Evolutionary conservation across 2,329 filamentous ascomycete genomes (phyloP).

Genomic region (Biscogniauxia marginata): DNA sequence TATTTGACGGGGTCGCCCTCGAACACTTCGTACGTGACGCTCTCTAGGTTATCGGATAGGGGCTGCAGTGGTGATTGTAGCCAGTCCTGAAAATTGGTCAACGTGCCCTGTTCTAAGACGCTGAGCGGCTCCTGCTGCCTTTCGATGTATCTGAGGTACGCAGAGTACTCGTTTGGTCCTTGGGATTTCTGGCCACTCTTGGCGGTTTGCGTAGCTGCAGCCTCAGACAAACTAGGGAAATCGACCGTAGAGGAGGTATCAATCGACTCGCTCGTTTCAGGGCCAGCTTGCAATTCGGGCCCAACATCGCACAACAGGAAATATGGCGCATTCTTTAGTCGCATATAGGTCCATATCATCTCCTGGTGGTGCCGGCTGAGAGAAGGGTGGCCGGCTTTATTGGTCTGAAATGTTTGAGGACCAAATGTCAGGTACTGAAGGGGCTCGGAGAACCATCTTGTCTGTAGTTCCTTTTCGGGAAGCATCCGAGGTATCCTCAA

Average conservation of each 20-base stretch:
- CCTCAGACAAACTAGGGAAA: conserved; percentile 72
- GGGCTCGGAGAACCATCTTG: conserved; percentile 69
- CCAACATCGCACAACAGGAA: conserved; percentile 63
- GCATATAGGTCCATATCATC: conserved; percentile 62
- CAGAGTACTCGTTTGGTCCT: conserved; percentile 53
- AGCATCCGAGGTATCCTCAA: conserved; percentile 58
- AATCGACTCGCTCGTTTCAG: conserved; percentile 31
- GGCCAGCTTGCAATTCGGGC: conserved; percentile 40
- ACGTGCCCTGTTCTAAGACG: conserved; percentile 48
- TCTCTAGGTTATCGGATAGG: conserved; percentile 93
- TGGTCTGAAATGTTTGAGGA: conserved; percentile 55
- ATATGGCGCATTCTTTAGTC: conserved; percentile 61
- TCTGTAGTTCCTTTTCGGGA: conserved; percentile 59
- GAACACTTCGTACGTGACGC: conserved; percentile 96
- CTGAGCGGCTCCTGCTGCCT: conserved; percentile 68
- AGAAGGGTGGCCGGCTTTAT: conserved; percentile 61
- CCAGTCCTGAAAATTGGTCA: conserved; percentile 79
- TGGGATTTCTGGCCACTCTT: conserved; percentile 44
- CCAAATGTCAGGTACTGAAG: conserved; percentile 60
- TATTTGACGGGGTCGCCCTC: conserved; percentile 99
- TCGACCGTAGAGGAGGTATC: conserved; percentile 45
- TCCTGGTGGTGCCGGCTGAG: conserved; percentile 60
- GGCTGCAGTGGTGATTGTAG: conserved; percentile 93
- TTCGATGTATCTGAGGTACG: conserved; percentile 83
- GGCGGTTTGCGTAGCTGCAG: conserved; percentile 41